Conservation (phyloP, 169 alveolate genomes). For the Plasmodium gaboni region DNA sequence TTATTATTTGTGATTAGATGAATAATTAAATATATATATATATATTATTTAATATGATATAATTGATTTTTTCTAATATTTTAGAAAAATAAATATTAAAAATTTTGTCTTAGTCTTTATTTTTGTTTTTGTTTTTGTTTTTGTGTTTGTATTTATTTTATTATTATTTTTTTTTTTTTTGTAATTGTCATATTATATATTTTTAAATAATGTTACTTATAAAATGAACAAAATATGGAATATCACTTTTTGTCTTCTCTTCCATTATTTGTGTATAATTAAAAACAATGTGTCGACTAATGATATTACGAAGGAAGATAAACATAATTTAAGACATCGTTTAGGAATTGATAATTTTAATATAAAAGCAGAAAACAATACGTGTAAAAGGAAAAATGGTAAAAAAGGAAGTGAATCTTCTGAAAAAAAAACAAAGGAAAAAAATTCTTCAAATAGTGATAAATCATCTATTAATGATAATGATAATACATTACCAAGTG, state of each 20-base stretch:
- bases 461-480: background rate
- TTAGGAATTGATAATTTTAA: background rate
- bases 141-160: no score
- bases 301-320: background rate
- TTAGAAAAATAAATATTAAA: no score
- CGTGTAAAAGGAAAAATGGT: background rate
- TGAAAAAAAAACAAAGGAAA: background rate
- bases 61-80: no score
- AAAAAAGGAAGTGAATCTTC: background rate
- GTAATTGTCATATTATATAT: no score
- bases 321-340: constrained; percentile 14
- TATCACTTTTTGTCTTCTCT: constrained; percentile 2
- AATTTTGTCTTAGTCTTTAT: no score
- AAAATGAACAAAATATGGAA: constrained; percentile 19
- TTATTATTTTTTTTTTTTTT: no score
- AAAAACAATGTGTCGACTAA: background rate
- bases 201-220: no score
- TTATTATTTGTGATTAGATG: no score
- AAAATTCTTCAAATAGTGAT: background rate
- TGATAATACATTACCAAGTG: no score
- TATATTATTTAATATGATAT: no score
- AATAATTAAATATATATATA: no score
- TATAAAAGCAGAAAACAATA: background rate
- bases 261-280: background rate
- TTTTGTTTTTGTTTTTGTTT: no score